Base-by-base conservation (phyloP, 805 yeast genomes). In the Pichia cephalocereana region DNA sequence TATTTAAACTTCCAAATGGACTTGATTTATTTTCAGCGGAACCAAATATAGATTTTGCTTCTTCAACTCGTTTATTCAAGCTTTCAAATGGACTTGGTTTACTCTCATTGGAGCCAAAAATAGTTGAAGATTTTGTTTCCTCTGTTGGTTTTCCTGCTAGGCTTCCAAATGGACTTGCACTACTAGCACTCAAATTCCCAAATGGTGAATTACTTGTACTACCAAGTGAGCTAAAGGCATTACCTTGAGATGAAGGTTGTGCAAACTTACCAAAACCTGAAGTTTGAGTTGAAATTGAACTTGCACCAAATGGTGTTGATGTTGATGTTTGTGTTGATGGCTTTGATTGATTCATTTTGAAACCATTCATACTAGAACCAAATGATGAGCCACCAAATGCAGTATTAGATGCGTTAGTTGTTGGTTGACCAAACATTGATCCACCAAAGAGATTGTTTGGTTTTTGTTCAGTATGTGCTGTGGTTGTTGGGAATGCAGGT, bases 361-460 rank as follows among this genome's bases (percentile, higher is more conserved):
- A 34, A 7, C 37, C 37, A 34, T 34, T 34, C 37, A 34, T 34
- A 14, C 37, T 34, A 3, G 37, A 41, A 39, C 40, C 34, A 6
- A 31, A 31, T 11, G 31, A 28, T 23, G 46, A 44, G 14, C 17
- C 37, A 34, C 47, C 56, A 43, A 49, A 46, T 6, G 56, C 37
- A 12, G 37, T 2, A 15, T 34, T 45, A 9, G 52, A 40, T 18
- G 38, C 8, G 11, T 53, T 38, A 18, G 41, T 30, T 10, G 51
- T 34, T 14, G 41, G 8, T 34, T 38, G 38, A 3, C 63, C 63
- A 51, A 58, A 61, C 8, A 57, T 45, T 7, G 63, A 46, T 32
- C 50, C 46, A 4, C 45, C 45, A 38, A 47, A 38, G 15, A 37
- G 37, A 23, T 23, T 36, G 2, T 32, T 7, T 27, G 17, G 38